phyloP scores from a whole-genome alignment of 331 rosid species.

The Stylosanthes scabra region DNA sequence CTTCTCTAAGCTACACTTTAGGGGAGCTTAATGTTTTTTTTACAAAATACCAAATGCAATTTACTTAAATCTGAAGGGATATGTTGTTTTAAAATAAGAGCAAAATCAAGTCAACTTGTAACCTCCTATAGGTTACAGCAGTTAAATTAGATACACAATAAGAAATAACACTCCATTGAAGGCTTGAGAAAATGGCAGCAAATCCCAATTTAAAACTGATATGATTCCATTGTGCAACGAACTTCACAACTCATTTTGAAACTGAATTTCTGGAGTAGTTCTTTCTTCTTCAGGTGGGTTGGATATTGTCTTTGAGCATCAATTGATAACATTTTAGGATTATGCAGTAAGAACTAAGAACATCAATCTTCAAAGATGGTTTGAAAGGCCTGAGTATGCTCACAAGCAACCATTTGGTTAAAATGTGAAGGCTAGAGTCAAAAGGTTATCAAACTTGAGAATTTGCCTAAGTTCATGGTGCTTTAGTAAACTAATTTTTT shows the following conservation, averaged over 20 bases:
- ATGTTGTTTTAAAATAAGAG: too few species aligned
- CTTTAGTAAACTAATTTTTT: too few species aligned
- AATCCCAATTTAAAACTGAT: background rate
- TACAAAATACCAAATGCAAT: too few species aligned
- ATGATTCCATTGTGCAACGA: background rate
- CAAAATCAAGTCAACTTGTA: too few species aligned
- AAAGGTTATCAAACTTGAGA: too few species aligned
- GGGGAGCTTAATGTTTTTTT: too few species aligned
- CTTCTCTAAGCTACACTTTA: too few species aligned
- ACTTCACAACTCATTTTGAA: background rate
- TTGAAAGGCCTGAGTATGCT: constrained; percentile 14
- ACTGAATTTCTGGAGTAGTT: background rate
- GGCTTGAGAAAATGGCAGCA: background rate
- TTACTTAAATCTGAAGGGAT: too few species aligned
- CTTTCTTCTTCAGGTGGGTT: background rate
- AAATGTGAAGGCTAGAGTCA: background rate
- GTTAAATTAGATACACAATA: constrained; percentile 7
- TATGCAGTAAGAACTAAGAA: constrained; percentile 18
- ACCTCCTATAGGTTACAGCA: background rate
- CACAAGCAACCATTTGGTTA: background rate
- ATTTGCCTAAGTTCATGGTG: too few species aligned
- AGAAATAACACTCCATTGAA: background rate
- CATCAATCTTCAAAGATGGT: constrained; percentile 20
- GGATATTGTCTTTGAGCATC: constrained; percentile 14
- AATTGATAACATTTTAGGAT: background rate